Evolutionary conservation across 108 stramenopile genomes (phyloP).

Genomic region (Cyclotella distinguenda): DNA sequence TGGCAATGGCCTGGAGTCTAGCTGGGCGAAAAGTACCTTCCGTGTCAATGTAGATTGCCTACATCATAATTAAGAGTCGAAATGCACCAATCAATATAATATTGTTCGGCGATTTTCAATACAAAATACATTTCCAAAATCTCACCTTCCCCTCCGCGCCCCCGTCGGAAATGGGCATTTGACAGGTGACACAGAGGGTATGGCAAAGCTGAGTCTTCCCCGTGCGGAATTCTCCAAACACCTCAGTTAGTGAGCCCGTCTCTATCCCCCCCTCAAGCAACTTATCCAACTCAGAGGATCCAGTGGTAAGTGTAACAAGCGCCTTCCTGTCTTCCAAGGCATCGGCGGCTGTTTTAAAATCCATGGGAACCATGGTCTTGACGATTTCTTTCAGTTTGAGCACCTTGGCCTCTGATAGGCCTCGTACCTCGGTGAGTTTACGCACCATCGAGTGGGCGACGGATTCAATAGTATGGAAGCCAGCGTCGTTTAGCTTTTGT

Average conservation of each 20-base stretch:
- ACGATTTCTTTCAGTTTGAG: slow-evolving; percentile 95
- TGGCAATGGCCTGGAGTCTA: slow-evolving; percentile 95
- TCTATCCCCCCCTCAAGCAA: slow-evolving; percentile 97
- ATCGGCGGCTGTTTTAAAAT: slow-evolving; percentile 96
- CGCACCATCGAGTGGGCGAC: slow-evolving; percentile 94
- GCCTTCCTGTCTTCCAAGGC: slow-evolving; percentile 89
- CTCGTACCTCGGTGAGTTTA: slow-evolving; percentile 96
- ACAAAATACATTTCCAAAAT: background rate
- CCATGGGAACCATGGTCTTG: slow-evolving; percentile 94
- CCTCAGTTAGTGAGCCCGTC: slow-evolving; percentile 97
- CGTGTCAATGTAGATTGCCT: slow-evolving; percentile 99
- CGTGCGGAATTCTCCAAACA: slow-evolving; percentile 95
- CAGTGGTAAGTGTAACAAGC: slow-evolving; percentile 91
- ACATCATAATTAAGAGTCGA: background rate
- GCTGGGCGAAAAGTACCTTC: slow-evolving; percentile 98
- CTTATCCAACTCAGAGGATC: slow-evolving; percentile 95
- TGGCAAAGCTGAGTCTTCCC: slow-evolving; percentile 99
- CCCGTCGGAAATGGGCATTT: slow-evolving; percentile 95
- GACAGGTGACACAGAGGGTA: slow-evolving; percentile 99
- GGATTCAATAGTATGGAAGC: slow-evolving; percentile 96
- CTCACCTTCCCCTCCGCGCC: slow-evolving; percentile 92
- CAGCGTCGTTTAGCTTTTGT: slow-evolving; percentile 93
- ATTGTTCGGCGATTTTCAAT: background rate
- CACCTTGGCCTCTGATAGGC: slow-evolving; percentile 94
- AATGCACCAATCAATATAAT: background rate